Conservation (phyloP, 225 moss, liverwort and hornwort genomes). For the Pleurozium schreberi region DNA sequence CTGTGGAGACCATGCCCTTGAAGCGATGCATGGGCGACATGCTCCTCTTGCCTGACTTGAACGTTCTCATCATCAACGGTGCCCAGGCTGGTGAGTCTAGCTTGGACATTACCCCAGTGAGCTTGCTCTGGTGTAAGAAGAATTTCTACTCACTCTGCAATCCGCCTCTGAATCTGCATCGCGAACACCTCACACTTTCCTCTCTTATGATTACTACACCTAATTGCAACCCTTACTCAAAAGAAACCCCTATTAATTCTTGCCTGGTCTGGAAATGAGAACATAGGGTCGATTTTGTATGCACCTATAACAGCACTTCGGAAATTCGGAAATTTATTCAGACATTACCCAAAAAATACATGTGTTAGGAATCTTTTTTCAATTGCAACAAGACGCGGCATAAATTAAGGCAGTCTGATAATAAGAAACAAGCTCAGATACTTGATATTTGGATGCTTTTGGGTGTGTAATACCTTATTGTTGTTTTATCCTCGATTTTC, state of each 20-base stretch:
- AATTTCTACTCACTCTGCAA: background rate
- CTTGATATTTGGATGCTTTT: background rate
- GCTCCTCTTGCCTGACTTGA: conserved; percentile 47
- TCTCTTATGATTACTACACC: background rate
- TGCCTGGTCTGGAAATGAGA: background rate
- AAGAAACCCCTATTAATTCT: background rate
- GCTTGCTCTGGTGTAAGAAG: background rate
- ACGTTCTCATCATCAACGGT: conserved; percentile 62
- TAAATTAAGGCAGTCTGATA: background rate
- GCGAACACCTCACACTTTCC: background rate
- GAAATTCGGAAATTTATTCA: background rate
- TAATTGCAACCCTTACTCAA: background rate
- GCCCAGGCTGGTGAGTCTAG: conserved; percentile 30
- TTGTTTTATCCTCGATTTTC: background rate
- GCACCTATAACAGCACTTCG: background rate
- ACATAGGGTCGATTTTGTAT: background rate
- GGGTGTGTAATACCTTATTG: background rate
- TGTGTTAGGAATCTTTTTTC: background rate
- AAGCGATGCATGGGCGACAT: conserved; percentile 71
- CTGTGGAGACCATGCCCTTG: conserved; percentile 59
- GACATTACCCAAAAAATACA: too few relatives aligned
- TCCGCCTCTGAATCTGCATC: background rate
- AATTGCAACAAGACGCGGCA: background rate
- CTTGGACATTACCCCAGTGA: background rate
- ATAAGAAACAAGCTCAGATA: background rate